phyloP scores from a whole-genome alignment of 192 early-diverging fungal species.

The Phlyctochytrium bullatum region DNA sequence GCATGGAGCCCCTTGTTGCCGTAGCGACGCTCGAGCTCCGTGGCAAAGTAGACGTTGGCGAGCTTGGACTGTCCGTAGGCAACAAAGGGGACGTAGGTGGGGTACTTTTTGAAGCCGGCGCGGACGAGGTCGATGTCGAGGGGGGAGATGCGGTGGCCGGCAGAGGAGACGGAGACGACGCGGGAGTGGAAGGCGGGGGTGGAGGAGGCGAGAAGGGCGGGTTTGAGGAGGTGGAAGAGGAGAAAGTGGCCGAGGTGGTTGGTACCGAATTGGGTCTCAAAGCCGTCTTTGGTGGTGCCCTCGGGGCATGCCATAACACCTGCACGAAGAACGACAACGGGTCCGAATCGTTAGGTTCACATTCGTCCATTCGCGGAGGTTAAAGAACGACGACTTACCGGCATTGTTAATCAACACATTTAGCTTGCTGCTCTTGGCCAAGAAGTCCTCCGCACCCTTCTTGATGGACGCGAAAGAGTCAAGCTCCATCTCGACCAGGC shows the following conservation, averaged over 20 bases:
- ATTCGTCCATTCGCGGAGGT: slow-evolving; percentile 31
- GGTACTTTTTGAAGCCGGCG: too few species aligned
- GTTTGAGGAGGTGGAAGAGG: slow-evolving; percentile 19
- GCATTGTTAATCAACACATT: slow-evolving; percentile 33
- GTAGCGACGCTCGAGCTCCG: too few species aligned
- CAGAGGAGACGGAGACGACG: slow-evolving; percentile 18
- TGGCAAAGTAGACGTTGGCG: too few species aligned
- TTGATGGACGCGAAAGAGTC: slow-evolving; percentile 20
- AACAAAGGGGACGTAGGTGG: too few species aligned
- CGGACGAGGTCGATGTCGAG: too few species aligned
- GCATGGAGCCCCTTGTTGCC: neutral
- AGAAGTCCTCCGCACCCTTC: slow-evolving; percentile 14
- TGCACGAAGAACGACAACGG: too few species aligned
- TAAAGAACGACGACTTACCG: too few species aligned
- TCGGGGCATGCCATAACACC: too few species aligned
- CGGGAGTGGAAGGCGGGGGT: slow-evolving; percentile 32
- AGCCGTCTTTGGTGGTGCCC: too few species aligned
- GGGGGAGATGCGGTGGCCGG: too few species aligned
- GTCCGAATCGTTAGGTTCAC: slow-evolving; percentile 54
- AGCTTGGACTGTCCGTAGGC: too few species aligned
- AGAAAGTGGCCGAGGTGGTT: slow-evolving; percentile 47
- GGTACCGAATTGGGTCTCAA: too few species aligned
- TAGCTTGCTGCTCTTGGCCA: slow-evolving; percentile 1
- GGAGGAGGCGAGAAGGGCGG: slow-evolving; percentile 2
- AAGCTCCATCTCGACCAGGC: slow-evolving; percentile 17